Evolutionary conservation across 768 basidiomycete species (phyloP).

Genomic region (Panaeolus cyanescens): DNA sequence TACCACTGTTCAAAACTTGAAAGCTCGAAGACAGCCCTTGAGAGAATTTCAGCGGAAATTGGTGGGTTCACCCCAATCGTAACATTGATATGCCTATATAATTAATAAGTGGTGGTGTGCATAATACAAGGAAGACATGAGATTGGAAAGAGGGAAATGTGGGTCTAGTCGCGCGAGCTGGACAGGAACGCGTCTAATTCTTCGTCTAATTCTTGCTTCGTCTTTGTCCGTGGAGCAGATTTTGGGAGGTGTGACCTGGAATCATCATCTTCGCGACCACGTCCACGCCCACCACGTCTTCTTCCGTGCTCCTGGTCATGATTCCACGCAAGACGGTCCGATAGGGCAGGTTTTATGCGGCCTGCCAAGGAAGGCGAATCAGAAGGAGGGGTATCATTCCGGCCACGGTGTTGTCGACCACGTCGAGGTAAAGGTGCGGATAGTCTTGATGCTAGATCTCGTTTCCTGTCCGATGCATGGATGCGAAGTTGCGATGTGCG

Average conservation of each 20-base stretch:
- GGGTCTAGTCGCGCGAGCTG: neutral
- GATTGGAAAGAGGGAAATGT: neutral
- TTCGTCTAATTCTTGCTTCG: constrained; percentile 78
- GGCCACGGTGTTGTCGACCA: constrained; percentile 24
- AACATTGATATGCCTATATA: neutral
- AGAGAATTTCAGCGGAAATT: too few species aligned
- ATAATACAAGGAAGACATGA: neutral
- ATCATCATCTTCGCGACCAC: constrained; percentile 17
- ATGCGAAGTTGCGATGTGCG: constrained; percentile 52
- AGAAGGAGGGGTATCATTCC: constrained; percentile 5
- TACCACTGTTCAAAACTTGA: too few species aligned
- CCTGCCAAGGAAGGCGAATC: neutral
- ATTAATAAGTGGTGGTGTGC: neutral
- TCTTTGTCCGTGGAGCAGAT: constrained; percentile 50
- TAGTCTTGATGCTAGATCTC: constrained; percentile 46
- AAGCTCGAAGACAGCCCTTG: too few species aligned
- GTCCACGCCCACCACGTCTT: constrained; percentile 16
- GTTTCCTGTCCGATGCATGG: constrained; percentile 27
- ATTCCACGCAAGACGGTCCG: constrained; percentile 9
- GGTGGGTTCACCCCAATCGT: too few species aligned
- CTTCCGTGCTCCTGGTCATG: constrained; percentile 12
- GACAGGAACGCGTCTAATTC: constrained; percentile 79
- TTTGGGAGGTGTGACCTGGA: constrained; percentile 28
- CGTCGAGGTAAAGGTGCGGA: constrained; percentile 48
- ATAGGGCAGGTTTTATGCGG: constrained; percentile 7